Evolutionary conservation across 495 filamentous ascomycete genomes (phyloP), one percentile per base, ranked within the genome.

Genomic region (Thermothielavioides terrestris): DNA sequence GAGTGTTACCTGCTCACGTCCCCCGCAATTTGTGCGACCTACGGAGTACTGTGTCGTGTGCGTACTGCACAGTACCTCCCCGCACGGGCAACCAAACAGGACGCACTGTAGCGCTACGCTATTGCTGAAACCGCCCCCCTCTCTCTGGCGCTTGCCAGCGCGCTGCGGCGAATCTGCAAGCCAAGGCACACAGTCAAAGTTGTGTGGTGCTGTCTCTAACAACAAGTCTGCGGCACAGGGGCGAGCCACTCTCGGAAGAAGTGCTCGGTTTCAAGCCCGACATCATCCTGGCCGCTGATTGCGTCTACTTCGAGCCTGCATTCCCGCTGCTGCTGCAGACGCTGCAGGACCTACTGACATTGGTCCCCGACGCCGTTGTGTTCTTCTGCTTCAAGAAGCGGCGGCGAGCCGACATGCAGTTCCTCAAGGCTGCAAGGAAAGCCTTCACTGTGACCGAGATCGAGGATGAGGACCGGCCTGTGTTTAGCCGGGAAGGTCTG

Each of bases 321-420:
- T 97, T 97, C 62, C 89, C 89, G 36, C 73, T 94, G 25, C 74
- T 98, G 27, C 74, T 89, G 56, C 67, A 80, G 52, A 96, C 92
- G n/a, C 64, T 98, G 54, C 65, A 76, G 47, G 75, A 79, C 37
- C 68, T 86, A 47, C 57, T 85, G 32, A 74, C 46, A 34, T 59
- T 74, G 23, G 69, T 72, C 15, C 69, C 77, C 2, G 57, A 72
- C 12, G 77, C 88, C 1, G 72, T 85, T 4, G 82, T 90, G 58
- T 96, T 87, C 67, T 98, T 98, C 71, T 97, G 91, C 69, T 95
- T 86, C 70, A 96, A 94, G 70, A 89, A 83, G 68, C 76, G 92
- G 53, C 78, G 92, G 55, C 75, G 82, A 51, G 85, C 83, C 42
- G 85, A 89, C 58, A 69, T 82, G 63, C 78, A 81, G 46, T 86